Percentiles rank a stretch among this genome's conserved stretches.
phyloP scores from a whole-genome alignment of 495 filamentous ascomycete genomes.

The Glutinoglossum americanum region DNA sequence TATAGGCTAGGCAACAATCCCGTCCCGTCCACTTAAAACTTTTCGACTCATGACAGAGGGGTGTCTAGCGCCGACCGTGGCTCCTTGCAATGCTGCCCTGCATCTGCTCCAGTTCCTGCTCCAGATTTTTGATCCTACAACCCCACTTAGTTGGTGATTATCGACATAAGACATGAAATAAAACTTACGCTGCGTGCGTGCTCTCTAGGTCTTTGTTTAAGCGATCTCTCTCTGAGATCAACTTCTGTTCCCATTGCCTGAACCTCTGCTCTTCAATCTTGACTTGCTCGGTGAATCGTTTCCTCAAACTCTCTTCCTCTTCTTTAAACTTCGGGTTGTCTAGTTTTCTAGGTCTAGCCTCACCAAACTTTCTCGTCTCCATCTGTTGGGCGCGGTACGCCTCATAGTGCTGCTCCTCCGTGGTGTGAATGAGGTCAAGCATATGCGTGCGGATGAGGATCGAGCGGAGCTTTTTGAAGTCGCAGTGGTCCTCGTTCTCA shows the following conservation, averaged over 20 bases:
- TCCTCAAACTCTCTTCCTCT: slow-evolving; percentile 90
- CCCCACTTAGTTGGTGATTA: slow-evolving; percentile 13
- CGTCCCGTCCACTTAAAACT: background rate
- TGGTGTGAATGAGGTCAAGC: slow-evolving; percentile 98
- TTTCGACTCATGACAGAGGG: background rate
- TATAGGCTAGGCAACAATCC: background rate
- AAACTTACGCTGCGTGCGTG: slow-evolving; percentile 70
- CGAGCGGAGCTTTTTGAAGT: slow-evolving; percentile 98
- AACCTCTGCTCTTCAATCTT: slow-evolving; percentile 99
- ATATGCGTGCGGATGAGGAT: slow-evolving; percentile 99
- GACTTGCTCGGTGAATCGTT: slow-evolving; percentile 98
- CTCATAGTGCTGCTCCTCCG: slow-evolving; percentile 96
- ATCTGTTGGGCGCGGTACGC: slow-evolving; percentile 97
- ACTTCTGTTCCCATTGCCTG: slow-evolving; percentile 98
- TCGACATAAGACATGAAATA: background rate
- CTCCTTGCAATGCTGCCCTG: slow-evolving; percentile 84
- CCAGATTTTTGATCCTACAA: slow-evolving; percentile 72
- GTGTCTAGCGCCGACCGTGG: slow-evolving; percentile 72
- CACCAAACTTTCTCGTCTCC: slow-evolving; percentile 98
- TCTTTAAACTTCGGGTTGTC: slow-evolving; percentile 99
- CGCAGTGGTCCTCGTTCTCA: slow-evolving; percentile 98
- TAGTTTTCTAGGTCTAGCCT: slow-evolving; percentile 87
- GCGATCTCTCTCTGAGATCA: slow-evolving; percentile 91
- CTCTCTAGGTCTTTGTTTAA: slow-evolving; percentile 98
- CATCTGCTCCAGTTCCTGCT: slow-evolving; percentile 78